Evolutionary conservation across 2,329 filamentous ascomycete species (phyloP), one percentile per base, ranked within the genome.

Genomic region (Xylaria sp.): DNA sequence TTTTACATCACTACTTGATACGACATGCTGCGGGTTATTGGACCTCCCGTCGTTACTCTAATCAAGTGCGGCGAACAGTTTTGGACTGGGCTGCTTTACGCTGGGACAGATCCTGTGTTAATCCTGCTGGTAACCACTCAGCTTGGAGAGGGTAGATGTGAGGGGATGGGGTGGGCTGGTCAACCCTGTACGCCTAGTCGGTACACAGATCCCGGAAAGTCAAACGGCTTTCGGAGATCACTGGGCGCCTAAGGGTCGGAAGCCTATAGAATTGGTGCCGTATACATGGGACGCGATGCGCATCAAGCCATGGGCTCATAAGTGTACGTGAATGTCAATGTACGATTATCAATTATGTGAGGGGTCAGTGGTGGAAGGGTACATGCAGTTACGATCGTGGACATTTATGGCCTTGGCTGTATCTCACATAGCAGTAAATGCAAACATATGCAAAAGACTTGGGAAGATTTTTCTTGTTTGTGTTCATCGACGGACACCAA

Each of bases 401-500:
- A 56, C 4, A 55, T 7, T 25, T n/a, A 54, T 23, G 6, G 18
- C 13, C 13, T 23, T 20, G 6, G 37, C 13, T 2, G 50, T 9
- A 34, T 60, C 7, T 67, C 55, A 61, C 64, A 32, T 20, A 20
- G 44, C 10, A 32, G 18, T 6, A 46, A 10, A 52, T 10, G 39
- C 6, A 9, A 6, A 52, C 12, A 48, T 46, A 4, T 20, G 39
- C 7, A 18, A 13, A 28, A 46, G 18, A 58, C 34, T 65, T 62
- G 23, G 59, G 56, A 66, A 68, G 46, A 61, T 66, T 68, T 66
- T 72, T 72, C 60, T 63, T 68, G 18, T 51, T 39, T 71, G 48
- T 66, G 58, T 71, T 69, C 71, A 71, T 76, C 72, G 70, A 76
- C 70, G 64, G 73, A 75, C 69, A 75, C 71, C 63, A 72, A 65